Percentiles rank a stretch among this genome's conserved stretches.
Conservation (phyloP, 495 filamentous ascomycete genomes). For the Wilcoxina mikolae region DNA sequence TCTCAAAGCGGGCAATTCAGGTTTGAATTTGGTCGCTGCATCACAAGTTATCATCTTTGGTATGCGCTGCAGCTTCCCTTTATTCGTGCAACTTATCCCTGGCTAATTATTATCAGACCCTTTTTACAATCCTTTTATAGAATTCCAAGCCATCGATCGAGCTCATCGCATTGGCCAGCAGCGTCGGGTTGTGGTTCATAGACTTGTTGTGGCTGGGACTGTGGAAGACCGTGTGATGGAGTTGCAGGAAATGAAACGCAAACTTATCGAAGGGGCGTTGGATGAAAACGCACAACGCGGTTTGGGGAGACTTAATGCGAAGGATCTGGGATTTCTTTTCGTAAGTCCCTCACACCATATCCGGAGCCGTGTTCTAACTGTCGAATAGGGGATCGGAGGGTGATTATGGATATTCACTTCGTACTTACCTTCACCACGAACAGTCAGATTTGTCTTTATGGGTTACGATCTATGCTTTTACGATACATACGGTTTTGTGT, state of each 20-base stretch:
- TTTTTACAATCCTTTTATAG: conserved; percentile 93
- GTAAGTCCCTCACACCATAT: conserved; percentile 33
- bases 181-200: conserved; percentile 60
- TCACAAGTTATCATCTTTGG: conserved; percentile 70
- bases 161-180: conserved; percentile 82
- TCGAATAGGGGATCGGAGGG: no score
- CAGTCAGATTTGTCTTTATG: no score
- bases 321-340: conserved; percentile 60
- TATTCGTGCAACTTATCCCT: background rate
- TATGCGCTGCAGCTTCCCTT: background rate
- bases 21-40: conserved; percentile 76
- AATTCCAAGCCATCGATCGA: conserved; percentile 88
- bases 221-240: conserved; percentile 81
- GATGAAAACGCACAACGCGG: conserved; percentile 60
- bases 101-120: conserved; percentile 41
- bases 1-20: conserved; percentile 80
- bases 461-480: no score
- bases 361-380: no score
- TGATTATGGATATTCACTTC: no score
- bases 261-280: conserved; percentile 63
- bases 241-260: conserved; percentile 72
- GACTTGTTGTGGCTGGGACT: conserved; percentile 58
- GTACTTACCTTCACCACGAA: no score
- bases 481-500: no score
- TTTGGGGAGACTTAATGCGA: conserved; percentile 44